Percentiles rank a stretch among this genome's conserved stretches.
Evolutionary conservation across 495 filamentous ascomycete genomes (phyloP).

Genomic region (Articulospora tetracladia): DNA sequence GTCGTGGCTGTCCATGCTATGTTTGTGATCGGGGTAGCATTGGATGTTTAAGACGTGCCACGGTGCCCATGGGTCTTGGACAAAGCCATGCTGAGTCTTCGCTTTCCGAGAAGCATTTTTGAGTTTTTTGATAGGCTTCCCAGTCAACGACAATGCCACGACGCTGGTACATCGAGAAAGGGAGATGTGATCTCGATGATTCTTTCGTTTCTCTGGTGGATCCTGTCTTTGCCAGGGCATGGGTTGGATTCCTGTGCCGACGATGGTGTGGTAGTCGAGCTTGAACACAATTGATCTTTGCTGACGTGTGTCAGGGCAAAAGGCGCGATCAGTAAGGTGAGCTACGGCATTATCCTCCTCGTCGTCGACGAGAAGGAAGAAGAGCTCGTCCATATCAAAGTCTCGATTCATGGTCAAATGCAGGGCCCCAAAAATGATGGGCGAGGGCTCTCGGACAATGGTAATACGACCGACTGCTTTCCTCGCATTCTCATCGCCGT

Average conservation of each 20-base stretch:
- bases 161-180: constrained; percentile 45
- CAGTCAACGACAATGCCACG: constrained; percentile 43
- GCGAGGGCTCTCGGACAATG: constrained; percentile 47
- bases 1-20: constrained; percentile 43
- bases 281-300: constrained; percentile 51
- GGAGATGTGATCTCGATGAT: constrained; percentile 39
- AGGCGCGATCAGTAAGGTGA: constrained; percentile 33
- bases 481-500: constrained; percentile 29
- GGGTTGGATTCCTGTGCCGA: constrained; percentile 39
- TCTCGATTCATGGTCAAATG: constrained; percentile 42
- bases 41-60: constrained; percentile 51
- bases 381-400: constrained; percentile 52
- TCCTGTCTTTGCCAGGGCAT: constrained; percentile 46
- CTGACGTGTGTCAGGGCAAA: constrained; percentile 28
- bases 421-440: constrained; percentile 45
- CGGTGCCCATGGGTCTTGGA: constrained; percentile 39
- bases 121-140: constrained; percentile 31
- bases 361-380: constrained; percentile 36
- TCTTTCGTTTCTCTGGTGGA: constrained; percentile 27
- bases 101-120: constrained; percentile 32
- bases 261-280: constrained; percentile 52
- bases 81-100: constrained; percentile 31
- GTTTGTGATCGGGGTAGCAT: constrained; percentile 47
- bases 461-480: constrained; percentile 44
- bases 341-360: constrained; percentile 14